Conservation (phyloP, 768 basidiomycete genomes). For the Rhodosporidiobolus sp. region DNA sequence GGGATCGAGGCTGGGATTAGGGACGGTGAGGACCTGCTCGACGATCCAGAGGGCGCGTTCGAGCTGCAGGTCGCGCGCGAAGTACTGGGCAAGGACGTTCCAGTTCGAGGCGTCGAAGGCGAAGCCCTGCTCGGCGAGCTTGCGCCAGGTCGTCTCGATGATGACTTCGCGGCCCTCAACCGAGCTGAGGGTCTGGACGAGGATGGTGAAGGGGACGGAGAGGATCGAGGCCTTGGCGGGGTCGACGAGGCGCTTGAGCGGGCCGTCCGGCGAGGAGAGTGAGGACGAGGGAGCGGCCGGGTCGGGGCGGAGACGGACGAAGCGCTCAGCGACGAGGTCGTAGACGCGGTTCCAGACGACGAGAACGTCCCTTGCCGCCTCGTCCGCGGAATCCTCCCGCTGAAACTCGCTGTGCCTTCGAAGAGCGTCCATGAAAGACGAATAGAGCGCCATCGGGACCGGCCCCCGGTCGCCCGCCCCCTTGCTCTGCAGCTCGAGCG, state of each 20-base stretch:
- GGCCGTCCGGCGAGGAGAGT: conserved; percentile 40
- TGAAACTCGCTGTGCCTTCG: conserved; percentile 65
- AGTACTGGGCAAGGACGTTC: conserved; percentile 74
- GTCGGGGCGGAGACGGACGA: conserved; percentile 2
- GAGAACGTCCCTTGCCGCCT: conserved; percentile 52
- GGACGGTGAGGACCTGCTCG: conserved; percentile 67
- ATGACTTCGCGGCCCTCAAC: conserved; percentile 59
- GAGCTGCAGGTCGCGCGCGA: conserved; percentile 75
- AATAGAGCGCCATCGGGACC: conserved; percentile 60
- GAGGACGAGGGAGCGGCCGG: conserved; percentile 47
- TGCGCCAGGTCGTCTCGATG: conserved; percentile 66
- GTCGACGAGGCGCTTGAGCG: conserved; percentile 13
- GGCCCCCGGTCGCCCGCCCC: conserved; percentile 55
- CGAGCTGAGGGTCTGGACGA: conserved; percentile 64
- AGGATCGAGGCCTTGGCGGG: conserved; percentile 59
- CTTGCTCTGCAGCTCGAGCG: conserved; percentile 54
- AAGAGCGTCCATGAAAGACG: conserved; percentile 69
- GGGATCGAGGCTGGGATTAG: conserved; percentile 17
- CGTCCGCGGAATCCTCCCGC: conserved; percentile 57
- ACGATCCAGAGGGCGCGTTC: conserved; percentile 78
- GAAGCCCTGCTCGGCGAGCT: conserved; percentile 63
- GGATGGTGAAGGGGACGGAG: conserved; percentile 73
- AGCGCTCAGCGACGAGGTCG: conserved; percentile 56
- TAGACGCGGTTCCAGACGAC: conserved; percentile 67
- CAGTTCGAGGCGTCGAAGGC: conserved; percentile 84